Base-by-base conservation (phyloP, 345 rosid species). In the Salix viminalis region DNA sequence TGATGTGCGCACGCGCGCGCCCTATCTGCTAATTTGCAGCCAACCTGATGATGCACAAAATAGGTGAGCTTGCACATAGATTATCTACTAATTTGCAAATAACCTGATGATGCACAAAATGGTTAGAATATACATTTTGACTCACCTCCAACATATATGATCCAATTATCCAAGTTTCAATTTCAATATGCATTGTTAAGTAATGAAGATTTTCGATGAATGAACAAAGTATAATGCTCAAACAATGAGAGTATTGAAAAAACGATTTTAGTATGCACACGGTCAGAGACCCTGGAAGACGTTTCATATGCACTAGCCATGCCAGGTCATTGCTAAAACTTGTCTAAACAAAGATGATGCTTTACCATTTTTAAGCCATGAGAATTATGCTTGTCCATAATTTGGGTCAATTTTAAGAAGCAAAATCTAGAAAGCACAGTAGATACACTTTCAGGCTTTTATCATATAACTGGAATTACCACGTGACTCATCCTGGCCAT, bases 401-500 rank as follows among this genome's bases (percentile, higher is more conserved):
- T 9, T 23, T 54, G n/a, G 60, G 60, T 8, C 21, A 54, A 54
- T 21, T 54, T 54, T 54, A 21, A 54, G 23, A 7, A 21, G 42
- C 69, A 65, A 65, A 32, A 65, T 5, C 3, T 42, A 42, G 46
- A 42, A 19, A 3, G 64, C 64, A 58, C 28, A 11, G 24, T 2
- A 23, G 14, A 23, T 11, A 58, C 11, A 58, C 28, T 58, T n/a
- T 2, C 23, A 12, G 3, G 5, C 26, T 56, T 68, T 50, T 21
- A 26, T 15, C 62, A 28, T 30, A 70, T 50, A 26, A 10, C 12
- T 34, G 5, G 64, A 37, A 19, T 76, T 88, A 91, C 96, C 91
- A 70, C 16, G 74, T 52, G 87, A 77, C 73, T 84, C 89, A 16
- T 83, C 90, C 80, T 81, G 89, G 70, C 77, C 88, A 73, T 85